These are phyloP conservation scores for Coprinopsis strossmayeri DNA, from an alignment of 768 basidiomycete species.

Conservation along the genomic window DNA sequence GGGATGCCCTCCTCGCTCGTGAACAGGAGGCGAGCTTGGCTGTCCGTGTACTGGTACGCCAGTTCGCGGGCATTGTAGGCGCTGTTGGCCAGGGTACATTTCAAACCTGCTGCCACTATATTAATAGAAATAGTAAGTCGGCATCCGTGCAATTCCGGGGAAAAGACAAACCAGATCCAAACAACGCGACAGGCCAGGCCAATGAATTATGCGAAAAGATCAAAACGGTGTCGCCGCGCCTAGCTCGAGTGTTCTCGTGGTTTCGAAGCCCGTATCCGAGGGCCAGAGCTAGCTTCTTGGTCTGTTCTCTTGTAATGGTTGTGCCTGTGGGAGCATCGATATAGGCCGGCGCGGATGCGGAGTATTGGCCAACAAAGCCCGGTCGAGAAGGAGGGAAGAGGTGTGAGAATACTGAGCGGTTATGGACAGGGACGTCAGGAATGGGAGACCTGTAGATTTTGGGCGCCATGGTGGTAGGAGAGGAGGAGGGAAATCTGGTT, in stretches of 20 bases:
- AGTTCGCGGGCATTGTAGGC: slow-evolving; percentile 66
- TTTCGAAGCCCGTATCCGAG: slow-evolving; percentile 53
- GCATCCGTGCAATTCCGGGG: neutral
- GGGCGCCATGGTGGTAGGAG: slow-evolving; percentile 32
- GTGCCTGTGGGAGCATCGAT: slow-evolving; percentile 59
- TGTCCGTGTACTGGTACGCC: slow-evolving; percentile 64
- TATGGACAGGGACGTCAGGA: slow-evolving; percentile 29
- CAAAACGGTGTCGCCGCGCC: slow-evolving; percentile 51
- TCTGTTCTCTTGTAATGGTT: slow-evolving; percentile 47
- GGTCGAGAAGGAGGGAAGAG: slow-evolving; percentile 31
- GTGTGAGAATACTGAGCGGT: slow-evolving; percentile 42
- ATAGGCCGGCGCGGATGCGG: slow-evolving; percentile 44
- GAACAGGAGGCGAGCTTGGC: slow-evolving; percentile 56
- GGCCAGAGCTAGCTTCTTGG: slow-evolving; percentile 46
- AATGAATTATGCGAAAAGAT: slow-evolving; percentile 69
- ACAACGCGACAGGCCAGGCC: slow-evolving; percentile 39
- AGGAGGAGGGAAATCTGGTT: neutral
- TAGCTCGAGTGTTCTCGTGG: slow-evolving; percentile 27
- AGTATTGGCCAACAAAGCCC: slow-evolving; percentile 34
- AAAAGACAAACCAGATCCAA: slow-evolving; percentile 33
- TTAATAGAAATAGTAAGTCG: neutral
- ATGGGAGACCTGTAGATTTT: slow-evolving; percentile 42
- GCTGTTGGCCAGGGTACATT: slow-evolving; percentile 69
- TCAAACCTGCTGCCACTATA: slow-evolving; percentile 55
- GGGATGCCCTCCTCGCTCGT: slow-evolving; percentile 55